Base-by-base conservation (phyloP, 306 rosid genomes). In the Malus sylvestris region DNA sequence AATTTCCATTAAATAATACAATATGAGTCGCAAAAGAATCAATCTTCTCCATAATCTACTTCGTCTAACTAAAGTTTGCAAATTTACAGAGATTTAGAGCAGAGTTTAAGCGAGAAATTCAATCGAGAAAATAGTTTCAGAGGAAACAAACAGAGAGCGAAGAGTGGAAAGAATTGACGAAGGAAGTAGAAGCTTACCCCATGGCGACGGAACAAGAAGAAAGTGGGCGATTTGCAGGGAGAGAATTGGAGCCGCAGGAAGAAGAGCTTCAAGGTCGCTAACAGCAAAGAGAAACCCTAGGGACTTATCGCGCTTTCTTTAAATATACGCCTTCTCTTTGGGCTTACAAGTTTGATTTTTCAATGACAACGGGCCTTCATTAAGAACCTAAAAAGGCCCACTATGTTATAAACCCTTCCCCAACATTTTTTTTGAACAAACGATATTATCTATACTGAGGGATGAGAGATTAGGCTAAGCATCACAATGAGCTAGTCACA, bases 141-240 rank as follows among this genome's bases (percentile, higher is more conserved):
- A 2, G 52, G 2, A 75, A 58, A 67, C 66, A 68, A 58, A 68
- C 73, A 44, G 19, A 42, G 59, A 65, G 76, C 11, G 4, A 20
- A 57, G 5, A 12, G 6, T 5, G 60, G 30, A 46, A 3, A 0
- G 25, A 73, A 8, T 10, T 49, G n/a, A 12, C 16, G 11, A 13
- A 22, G 32, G 45, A 51, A 29, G 42, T 0, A 20, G 74, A 23
- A 45, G 74, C 92, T 69, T 22, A 87, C 89, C 91, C 94, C 91
- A 90, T 90, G 83, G 53, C 77, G 72, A 67, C 13, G 9, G 70
- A 33, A 70, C 66, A 67, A 55, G 74, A 73, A 40, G 72, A 73
- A 10, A 20, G 55, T 32, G 52, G 63, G 35, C 67, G 40, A 75
- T 38, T 58, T 27, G 11, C 13, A 29, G 32, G 18, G 18, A 70